Conservation (phyloP, 2,329 filamentous ascomycete species). For the Colletotrichum siamense region DNA sequence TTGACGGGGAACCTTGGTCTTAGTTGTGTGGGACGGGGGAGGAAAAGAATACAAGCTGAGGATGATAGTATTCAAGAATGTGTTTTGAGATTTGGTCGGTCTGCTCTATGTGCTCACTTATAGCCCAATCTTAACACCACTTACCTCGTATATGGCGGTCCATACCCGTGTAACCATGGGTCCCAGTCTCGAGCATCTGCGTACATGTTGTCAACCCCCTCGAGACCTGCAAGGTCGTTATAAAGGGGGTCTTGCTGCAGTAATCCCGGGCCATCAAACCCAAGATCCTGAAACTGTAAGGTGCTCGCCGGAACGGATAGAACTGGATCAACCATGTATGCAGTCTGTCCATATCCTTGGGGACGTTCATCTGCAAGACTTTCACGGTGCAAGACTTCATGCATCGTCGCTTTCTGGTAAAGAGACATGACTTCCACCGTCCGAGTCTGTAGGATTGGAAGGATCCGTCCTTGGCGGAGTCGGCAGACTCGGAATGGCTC, state of each 20-base stretch:
- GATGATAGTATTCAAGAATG: not conserved
- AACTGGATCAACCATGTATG: not conserved
- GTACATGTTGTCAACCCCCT: not conserved
- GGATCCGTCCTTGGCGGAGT: constrained; percentile 1
- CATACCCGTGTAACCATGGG: not conserved
- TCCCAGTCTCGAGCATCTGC: not conserved
- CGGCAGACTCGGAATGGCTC: not conserved
- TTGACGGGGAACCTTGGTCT: not conserved
- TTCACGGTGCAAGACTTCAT: not conserved
- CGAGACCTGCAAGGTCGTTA: not conserved
- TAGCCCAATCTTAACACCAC: not conserved
- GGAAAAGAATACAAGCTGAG: not conserved
- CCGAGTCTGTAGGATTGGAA: not conserved
- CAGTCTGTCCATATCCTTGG: not conserved
- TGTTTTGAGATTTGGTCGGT: not conserved
- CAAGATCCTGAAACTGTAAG: not conserved
- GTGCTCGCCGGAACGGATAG: not conserved
- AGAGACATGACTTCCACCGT: not conserved
- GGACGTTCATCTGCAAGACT: not conserved
- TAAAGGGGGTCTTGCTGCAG: not conserved
- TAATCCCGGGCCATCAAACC: not conserved
- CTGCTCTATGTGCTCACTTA: not conserved
- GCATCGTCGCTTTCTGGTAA: not conserved
- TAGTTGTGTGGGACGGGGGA: not conserved
- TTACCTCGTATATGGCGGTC: not conserved